These are phyloP conservation scores for Oenanthe sinensis DNA, from an alignment of 129 eudicot genomes.

Conservation along the genomic window DNA sequence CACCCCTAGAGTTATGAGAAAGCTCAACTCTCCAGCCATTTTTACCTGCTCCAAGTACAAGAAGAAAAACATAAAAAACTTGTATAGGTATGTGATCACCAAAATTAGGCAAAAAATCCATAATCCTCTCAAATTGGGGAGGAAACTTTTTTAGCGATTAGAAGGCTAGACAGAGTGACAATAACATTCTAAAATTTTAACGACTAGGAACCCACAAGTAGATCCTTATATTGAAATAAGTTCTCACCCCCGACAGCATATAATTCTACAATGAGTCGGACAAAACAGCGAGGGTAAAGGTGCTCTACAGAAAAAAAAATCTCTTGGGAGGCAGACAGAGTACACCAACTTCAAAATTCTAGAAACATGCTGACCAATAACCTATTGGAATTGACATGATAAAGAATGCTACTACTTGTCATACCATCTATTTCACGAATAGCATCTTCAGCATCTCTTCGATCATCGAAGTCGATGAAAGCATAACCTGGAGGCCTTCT, in stretches of 20 bases:
- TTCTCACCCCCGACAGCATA: neutral
- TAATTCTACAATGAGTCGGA: neutral
- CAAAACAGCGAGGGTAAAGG: neutral
- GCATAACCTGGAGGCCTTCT: slow-evolving; percentile 97
- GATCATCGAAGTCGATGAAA: slow-evolving; percentile 86
- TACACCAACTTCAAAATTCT: neutral
- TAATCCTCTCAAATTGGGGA: neutral
- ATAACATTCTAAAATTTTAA: neutral
- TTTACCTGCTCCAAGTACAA: slow-evolving; percentile 44
- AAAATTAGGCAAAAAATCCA: neutral
- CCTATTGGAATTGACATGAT: neutral
- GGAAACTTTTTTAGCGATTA: neutral
- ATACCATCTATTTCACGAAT: slow-evolving; percentile 84
- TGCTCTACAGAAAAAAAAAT: neutral
- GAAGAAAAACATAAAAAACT: neutral
- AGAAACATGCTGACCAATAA: neutral
- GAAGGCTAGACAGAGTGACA: neutral
- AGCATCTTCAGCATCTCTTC: slow-evolving; percentile 89
- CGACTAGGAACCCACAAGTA: neutral
- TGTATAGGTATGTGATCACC: neutral
- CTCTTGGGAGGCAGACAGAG: neutral
- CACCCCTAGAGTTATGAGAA: slow-evolving; percentile 88
- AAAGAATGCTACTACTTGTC: neutral
- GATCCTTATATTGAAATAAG: neutral
- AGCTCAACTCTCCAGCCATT: slow-evolving; percentile 99